Evolutionary conservation across 148 eudicot genomes (phyloP), one percentile per base, ranked within the genome.

Genomic region (Drosera capensis): DNA sequence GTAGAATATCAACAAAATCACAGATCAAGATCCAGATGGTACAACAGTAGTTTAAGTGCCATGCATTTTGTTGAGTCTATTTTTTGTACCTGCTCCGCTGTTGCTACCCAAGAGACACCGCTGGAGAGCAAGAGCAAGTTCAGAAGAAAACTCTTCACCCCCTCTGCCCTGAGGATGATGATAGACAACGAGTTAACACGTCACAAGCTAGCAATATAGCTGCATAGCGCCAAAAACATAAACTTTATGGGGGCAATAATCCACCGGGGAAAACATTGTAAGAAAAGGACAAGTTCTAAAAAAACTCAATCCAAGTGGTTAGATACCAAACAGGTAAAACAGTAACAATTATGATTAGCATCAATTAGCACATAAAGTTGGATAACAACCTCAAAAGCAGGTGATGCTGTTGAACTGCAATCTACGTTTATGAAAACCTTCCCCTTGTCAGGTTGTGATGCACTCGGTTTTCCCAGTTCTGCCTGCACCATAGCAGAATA

Each of bases 371-470:
- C 9, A 28, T 3, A n/a, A 15, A 11, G 9, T 34, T 23, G 4
- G 23, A 54, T 56, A 43, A 14, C 18, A 47, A 80, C 94, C 88
- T 84, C 88, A 51, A 81, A 90, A 28, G 71, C 43, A 20, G 95
- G 97, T 20, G 75, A 70, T 3, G 97, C 92, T 2, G 86, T 80
- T 7, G 96, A 79, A 65, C 96, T 88, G 58, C 94, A 88, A 60
- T 77, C 94, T 34, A 88, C 77, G 59, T 63, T 47, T 52, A 88
- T 80, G 11, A 55, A 68, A 56, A 83, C 85, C 65, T 78, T 88
- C 53, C 96, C 96, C 63, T 77, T 73, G 61, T 71, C 94, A 29
- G 92, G 94, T 45, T 70, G 75, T 43, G 58, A 71, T 9, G 78
- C 36, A 64, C 42, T 73, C 19, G 99, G 99, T 59, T 57, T 84